Evolutionary conservation across 2,329 filamentous ascomycete species (phyloP), one percentile per base, ranked within the genome.

Genomic region (Talaromyces marneffei): DNA sequence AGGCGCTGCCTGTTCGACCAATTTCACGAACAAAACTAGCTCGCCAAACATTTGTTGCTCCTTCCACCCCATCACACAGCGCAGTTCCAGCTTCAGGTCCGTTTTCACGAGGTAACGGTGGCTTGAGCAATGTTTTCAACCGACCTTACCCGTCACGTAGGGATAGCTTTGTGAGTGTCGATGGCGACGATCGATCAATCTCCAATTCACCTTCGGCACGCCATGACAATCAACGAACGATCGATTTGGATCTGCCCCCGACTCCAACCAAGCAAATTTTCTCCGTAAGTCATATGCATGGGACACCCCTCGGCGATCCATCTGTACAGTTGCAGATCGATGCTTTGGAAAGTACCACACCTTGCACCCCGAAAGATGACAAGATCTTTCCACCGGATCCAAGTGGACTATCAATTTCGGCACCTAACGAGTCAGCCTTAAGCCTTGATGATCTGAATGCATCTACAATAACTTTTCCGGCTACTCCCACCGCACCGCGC

Each of bases 391-490:
- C 90, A 27, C 87, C 88, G 6, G 92, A 97, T 71, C 87, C 91
- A 0, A 95, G 90, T 74, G 85, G 86, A 40, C 79, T 96, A 18
- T 92, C 91, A 0, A 93, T 96, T 63, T 94, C 91, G 3, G 87
- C 85, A 61, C 79, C 81, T 18, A 77, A 74, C 63, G 79, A 80
- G 37, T 75, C 74, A 58, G 74, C 74, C 16, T 64, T 68, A 3
- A 71, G 68, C 31, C 74, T 76, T 46, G 69, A 74, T 3, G 77
- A 78, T 55, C 77, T 75, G 61, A 77, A 74, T 63, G 72, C 71
- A 33, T 71, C 76, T 57, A 79, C 79, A 61, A 80, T 86, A 16
- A 80, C 79, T 62, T 81, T 86, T 12, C 93, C 92, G 0, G 92
- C 91, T 0, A 97, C 93, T 0, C 93, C 93, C 4, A 96, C 92